phyloP scores from a whole-genome alignment of 1,284 basidiomycete genomes.

The Ustilago crameri region DNA sequence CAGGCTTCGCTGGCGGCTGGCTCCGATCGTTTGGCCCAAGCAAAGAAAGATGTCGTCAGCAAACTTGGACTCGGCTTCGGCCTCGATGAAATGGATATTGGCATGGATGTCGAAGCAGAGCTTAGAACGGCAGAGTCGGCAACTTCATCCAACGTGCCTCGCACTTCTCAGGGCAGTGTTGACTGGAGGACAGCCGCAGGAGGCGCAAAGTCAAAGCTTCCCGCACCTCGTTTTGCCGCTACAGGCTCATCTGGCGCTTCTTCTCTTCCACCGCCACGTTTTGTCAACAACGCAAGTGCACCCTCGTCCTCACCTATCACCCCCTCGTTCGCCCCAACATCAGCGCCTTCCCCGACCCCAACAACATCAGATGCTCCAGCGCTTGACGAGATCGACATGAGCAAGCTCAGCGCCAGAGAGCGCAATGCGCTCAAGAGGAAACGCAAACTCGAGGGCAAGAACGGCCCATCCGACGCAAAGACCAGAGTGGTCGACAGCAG shows the following conservation, averaged over 20 bases:
- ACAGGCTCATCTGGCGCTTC: slow-evolving; percentile 12
- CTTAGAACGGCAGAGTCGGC: slow-evolving; percentile 45
- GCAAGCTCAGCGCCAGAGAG: slow-evolving; percentile 76
- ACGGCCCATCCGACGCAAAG: slow-evolving; percentile 35
- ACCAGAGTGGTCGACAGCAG: slow-evolving; percentile 70
- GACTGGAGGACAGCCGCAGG: slow-evolving; percentile 50
- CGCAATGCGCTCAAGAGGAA: slow-evolving; percentile 90
- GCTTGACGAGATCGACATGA: slow-evolving; percentile 59
- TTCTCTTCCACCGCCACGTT: slow-evolving; percentile 34
- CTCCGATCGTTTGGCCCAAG: slow-evolving; percentile 78
- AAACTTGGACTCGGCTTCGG: slow-evolving; percentile 73
- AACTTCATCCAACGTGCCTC: slow-evolving; percentile 8
- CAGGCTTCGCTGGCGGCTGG: slow-evolving; percentile 59
- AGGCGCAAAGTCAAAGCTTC: slow-evolving; percentile 29
- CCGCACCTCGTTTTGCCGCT: slow-evolving; percentile 31
- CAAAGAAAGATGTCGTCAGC: slow-evolving; percentile 77
- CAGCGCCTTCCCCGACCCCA: slow-evolving; percentile 31
- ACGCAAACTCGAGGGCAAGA: slow-evolving; percentile 81
- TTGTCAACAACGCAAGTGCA: slow-evolving; percentile 12
- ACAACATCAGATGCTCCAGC: slow-evolving; percentile 22
- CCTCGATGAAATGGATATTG: slow-evolving; percentile 78
- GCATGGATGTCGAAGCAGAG: slow-evolving; percentile 68
- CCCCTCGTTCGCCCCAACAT: slow-evolving; percentile 17
- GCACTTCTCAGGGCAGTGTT: slow-evolving; percentile 30
- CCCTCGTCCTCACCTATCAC: slow-evolving; percentile 29